Percentiles rank a stretch among this genome's conserved stretches.
phyloP scores from a whole-genome alignment of 768 basidiomycete genomes.

The Leccinum subgranulosum region DNA sequence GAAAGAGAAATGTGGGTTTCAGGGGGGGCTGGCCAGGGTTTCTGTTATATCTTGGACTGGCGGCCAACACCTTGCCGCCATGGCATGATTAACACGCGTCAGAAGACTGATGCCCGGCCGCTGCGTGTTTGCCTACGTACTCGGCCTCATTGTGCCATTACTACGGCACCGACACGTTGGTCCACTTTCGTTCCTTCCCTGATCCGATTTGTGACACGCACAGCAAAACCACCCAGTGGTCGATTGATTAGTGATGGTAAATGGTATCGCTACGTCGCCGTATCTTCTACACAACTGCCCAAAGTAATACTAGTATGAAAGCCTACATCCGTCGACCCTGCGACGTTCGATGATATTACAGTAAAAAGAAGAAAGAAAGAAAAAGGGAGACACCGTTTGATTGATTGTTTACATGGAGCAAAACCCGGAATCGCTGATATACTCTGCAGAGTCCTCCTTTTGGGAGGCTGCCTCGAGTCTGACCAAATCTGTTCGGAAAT shows the following conservation, averaged over 20 bases:
- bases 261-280: constrained; percentile 14
- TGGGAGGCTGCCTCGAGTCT: constrained; percentile 44
- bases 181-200: constrained; percentile 6
- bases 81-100: constrained; percentile 32
- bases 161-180: constrained; percentile 30
- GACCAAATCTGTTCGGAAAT: constrained; percentile 40
- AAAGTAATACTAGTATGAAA: constrained; percentile 6
- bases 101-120: constrained; percentile 16
- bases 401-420: constrained; percentile 34
- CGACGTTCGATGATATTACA: background rate
- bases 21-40: constrained; percentile 16
- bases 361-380: background rate
- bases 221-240: background rate
- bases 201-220: constrained; percentile 12
- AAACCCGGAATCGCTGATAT: constrained; percentile 49
- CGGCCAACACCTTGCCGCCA: constrained; percentile 23
- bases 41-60: constrained; percentile 31
- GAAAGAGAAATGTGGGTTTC: constrained; percentile 8
- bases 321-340: constrained; percentile 6
- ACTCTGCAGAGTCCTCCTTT: constrained; percentile 40
- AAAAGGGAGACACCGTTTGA: background rate
- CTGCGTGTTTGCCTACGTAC: constrained; percentile 26
- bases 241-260: constrained; percentile 1
- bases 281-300: constrained; percentile 3
- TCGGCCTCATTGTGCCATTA: constrained; percentile 25